Evolutionary conservation across 179 eudicot species (phyloP).

Genomic region (Heliamphora ciliata): DNA sequence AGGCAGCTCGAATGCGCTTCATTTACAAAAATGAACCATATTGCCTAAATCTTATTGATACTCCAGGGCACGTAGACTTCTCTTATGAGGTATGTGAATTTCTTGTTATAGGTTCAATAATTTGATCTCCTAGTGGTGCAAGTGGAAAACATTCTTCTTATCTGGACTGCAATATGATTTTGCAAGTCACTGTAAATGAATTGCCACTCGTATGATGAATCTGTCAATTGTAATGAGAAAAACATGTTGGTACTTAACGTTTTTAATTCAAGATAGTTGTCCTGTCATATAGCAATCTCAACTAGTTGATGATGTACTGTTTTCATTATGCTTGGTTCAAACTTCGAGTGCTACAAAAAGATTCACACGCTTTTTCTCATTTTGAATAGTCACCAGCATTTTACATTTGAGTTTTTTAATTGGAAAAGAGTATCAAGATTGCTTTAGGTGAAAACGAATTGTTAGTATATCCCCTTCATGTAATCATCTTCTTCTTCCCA

Average conservation of each 20-base stretch:
- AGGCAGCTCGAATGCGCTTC: slow-evolving; percentile 98
- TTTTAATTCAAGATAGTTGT: background rate
- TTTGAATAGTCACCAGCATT: background rate
- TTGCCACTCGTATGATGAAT: background rate
- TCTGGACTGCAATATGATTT: background rate
- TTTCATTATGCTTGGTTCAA: background rate
- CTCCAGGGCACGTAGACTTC: slow-evolving; percentile 99
- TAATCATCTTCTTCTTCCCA: too few relatives aligned
- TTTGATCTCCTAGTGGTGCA: background rate
- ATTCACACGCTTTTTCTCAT: background rate
- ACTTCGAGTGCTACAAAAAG: background rate
- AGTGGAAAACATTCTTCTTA: background rate
- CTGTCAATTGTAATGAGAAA: background rate
- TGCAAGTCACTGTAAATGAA: background rate
- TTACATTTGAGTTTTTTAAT: background rate
- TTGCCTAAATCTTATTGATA: slow-evolving; percentile 91
- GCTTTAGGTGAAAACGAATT: background rate
- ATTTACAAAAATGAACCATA: slow-evolving; percentile 58
- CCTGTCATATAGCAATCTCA: background rate
- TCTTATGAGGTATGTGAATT: slow-evolving; percentile 71
- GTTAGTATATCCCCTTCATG: background rate
- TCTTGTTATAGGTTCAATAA: background rate
- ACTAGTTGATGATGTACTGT: background rate
- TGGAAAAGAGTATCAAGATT: background rate
- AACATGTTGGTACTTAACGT: background rate